Base-by-base conservation (phyloP, 768 basidiomycete species). In the Mycena floridula region DNA sequence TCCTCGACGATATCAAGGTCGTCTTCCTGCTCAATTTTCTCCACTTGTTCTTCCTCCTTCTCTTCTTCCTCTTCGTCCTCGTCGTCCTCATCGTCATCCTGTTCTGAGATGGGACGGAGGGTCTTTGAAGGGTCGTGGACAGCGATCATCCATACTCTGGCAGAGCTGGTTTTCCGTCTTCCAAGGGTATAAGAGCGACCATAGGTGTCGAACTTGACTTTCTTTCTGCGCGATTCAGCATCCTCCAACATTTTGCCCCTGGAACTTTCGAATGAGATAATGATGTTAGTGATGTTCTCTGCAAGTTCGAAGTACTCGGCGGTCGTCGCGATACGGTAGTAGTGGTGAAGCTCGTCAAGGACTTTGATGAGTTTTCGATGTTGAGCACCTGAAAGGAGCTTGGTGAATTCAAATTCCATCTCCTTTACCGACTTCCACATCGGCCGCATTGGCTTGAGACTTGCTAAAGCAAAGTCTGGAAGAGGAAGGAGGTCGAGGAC, bases 131-230 rank as follows among this genome's bases (percentile, higher is more conserved):
- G 41, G 37, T 52, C 41, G 44, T 72, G 65, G 21, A 77, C 76
- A 25, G 83, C 78, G 48, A 96, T 86, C 70, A 95, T 85, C 94
- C 94, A 98, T 7, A 94, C 92, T 28, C 90, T 77, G 26, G 94
- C 92, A 1, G 84, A 70, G 54, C 88, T 89, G 48, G 90, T 90
- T 66, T 98, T 98, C 52, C 94, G 76, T 63, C 81, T 77, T 28
- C 94, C 94, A 40, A 86, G 58, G 0, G 88, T 88, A 58, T 90
- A 89, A n/a, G 84, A 82, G 46, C 94, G 73, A n/a, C 91, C 90
- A 45, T 76, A 74, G 37, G 74, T 67, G 60, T 97, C 94, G 42
- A 89, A 64, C 21, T 67, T 59, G 26, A 80, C 75, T 7, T 70
- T 68, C 55, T 82, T 82, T 50, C 77, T 70, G 63, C 74, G 66